Evolutionary conservation across 2,329 filamentous ascomycete genomes (phyloP).

Genomic region (Epichloe uncinata): DNA sequence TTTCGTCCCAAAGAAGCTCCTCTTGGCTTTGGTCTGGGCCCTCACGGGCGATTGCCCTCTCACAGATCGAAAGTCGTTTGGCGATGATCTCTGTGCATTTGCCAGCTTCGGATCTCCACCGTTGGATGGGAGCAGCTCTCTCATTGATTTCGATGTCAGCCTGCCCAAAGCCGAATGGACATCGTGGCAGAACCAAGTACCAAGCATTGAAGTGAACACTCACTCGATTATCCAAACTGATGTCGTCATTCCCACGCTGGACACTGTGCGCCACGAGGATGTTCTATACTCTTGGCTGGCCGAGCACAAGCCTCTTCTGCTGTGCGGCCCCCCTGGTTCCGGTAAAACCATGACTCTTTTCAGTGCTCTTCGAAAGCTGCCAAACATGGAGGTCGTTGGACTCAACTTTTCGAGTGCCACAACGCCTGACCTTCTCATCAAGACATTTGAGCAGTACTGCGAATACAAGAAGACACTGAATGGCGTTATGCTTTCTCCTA

Average conservation of each 20-base stretch:
- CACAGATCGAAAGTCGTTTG: slow-evolving; percentile 74
- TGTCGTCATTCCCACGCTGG: slow-evolving; percentile 92
- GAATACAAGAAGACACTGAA: slow-evolving; percentile 99
- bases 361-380: slow-evolving; percentile 88
- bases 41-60: slow-evolving; percentile 91
- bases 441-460: slow-evolving; percentile 99
- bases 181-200: slow-evolving; percentile 89
- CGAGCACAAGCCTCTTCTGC: slow-evolving; percentile 90
- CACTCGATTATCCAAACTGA: slow-evolving; percentile 97
- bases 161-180: slow-evolving; percentile 82
- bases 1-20: slow-evolving; percentile 85
- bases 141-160: slow-evolving; percentile 91
- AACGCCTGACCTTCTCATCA: slow-evolving; percentile 92
- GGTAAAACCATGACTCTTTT: slow-evolving; percentile 99
- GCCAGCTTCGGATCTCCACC: slow-evolving; percentile 78
- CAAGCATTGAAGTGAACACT: slow-evolving; percentile 90
- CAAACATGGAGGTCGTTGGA: slow-evolving; percentile 97
- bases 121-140: slow-evolving; percentile 62
- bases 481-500: slow-evolving; percentile 88
- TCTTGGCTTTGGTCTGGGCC: slow-evolving; percentile 89
- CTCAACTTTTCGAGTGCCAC: slow-evolving; percentile 99
- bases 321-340: slow-evolving; percentile 94
- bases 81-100: slow-evolving; percentile 68
- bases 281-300: slow-evolving; percentile 99
- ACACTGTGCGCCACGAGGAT: slow-evolving; percentile 95